These are phyloP conservation scores for Chaetomium cochliodes DNA, from an alignment of 495 filamentous ascomycete species.

Conservation along the genomic window DNA sequence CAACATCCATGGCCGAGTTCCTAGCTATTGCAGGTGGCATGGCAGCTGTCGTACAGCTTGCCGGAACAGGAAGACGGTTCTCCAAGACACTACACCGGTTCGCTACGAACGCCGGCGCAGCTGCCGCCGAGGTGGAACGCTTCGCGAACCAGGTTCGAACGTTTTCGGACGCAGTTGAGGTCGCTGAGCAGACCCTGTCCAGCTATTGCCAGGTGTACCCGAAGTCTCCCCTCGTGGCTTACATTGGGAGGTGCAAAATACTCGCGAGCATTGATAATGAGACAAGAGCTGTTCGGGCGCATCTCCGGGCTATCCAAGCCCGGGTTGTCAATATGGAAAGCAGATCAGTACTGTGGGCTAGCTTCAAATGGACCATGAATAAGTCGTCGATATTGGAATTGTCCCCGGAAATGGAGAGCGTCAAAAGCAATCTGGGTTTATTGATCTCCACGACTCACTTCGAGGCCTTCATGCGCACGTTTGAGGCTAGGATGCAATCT, in stretches of 20 bases:
- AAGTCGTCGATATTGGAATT: not conserved
- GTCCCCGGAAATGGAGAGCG: not conserved
- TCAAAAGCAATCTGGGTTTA: not conserved
- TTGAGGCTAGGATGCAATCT: not conserved
- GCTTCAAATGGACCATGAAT: not conserved
- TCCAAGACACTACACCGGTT: not conserved
- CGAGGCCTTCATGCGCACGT: not conserved
- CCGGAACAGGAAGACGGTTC: not conserved
- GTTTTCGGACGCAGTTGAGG: not conserved
- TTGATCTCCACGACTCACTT: not conserved
- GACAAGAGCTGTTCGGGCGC: not conserved
- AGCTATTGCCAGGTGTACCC: not conserved
- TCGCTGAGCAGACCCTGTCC: not conserved
- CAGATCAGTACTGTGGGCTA: not conserved
- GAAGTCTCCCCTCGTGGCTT: not conserved
- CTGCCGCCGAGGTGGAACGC: not conserved
- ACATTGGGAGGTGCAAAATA: not conserved
- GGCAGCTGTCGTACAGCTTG: not conserved
- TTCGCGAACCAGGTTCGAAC: not conserved
- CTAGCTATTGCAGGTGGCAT: not conserved
- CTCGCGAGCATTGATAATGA: not conserved
- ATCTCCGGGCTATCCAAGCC: not conserved
- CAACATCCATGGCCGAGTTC: slow-evolving; percentile 3
- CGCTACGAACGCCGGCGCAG: not conserved
- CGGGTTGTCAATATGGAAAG: not conserved